Conservation (phyloP, 306 rosid genomes). For the Cucurbita maxima region DNA sequence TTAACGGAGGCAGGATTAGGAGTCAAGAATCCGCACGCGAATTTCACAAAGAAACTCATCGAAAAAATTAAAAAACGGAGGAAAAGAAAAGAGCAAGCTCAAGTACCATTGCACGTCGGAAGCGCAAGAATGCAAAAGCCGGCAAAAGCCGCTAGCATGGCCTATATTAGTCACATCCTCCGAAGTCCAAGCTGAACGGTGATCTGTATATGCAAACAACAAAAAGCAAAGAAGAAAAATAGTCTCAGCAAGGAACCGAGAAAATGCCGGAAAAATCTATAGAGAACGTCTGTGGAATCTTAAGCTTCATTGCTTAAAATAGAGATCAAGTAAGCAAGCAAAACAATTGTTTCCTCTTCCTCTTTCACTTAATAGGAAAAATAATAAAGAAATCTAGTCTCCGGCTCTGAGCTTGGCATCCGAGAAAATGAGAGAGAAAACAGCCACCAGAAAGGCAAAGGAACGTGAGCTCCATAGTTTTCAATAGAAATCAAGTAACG, state of each 20-base stretch:
- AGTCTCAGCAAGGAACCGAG: background rate
- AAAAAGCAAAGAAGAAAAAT: background rate
- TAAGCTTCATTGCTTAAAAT: background rate
- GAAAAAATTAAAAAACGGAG: background rate
- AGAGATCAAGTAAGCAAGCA: background rate
- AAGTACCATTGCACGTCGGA: constrained; percentile 44
- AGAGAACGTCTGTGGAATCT: background rate
- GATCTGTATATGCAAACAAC: constrained; percentile 18
- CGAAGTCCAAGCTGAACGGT: constrained; percentile 60
- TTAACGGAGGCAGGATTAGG: background rate
- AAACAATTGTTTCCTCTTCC: background rate
- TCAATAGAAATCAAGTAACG: background rate
- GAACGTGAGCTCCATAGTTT: background rate
- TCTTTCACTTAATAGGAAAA: background rate
- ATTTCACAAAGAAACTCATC: background rate
- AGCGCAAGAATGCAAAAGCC: constrained; percentile 31
- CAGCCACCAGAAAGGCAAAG: background rate
- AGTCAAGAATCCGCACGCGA: background rate
- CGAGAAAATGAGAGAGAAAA: constrained; percentile 1
- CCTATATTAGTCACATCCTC: constrained; percentile 39
- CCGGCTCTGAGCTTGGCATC: background rate
- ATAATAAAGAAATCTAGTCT: background rate
- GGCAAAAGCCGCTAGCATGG: constrained; percentile 37
- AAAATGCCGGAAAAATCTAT: background rate
- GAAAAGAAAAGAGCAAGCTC: background rate